Evolutionary conservation across 768 basidiomycete species (phyloP).

Genomic region (Pseudohyphozyma bogoriensis): DNA sequence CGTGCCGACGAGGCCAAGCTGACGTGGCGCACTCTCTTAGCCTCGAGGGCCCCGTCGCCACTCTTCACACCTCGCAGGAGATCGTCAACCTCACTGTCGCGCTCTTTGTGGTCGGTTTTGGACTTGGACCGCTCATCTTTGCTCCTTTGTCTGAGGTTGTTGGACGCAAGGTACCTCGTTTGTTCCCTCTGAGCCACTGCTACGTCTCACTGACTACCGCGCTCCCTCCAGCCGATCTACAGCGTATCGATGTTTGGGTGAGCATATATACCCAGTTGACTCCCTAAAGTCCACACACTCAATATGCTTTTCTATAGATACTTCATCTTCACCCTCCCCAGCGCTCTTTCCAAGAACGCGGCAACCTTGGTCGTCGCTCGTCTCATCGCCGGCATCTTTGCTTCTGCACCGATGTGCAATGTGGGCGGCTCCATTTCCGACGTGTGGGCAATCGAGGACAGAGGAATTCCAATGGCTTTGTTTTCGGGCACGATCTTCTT

Average conservation of each 20-base stretch:
- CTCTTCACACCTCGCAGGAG: conserved; percentile 10
- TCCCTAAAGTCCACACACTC: too few relatives aligned
- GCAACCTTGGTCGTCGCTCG: conserved; percentile 52
- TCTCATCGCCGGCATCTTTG: conserved; percentile 56
- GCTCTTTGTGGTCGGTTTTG: conserved; percentile 31
- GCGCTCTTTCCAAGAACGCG: conserved; percentile 54
- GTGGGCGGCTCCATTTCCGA: conserved; percentile 44
- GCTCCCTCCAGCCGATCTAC: conserved; percentile 35
- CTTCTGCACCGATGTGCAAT: conserved; percentile 51
- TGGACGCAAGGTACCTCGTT: conserved; percentile 2
- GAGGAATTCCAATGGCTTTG: conserved; percentile 9
- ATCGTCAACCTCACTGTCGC: conserved; percentile 8
- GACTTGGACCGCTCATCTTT: conserved; percentile 36
- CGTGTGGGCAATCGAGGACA: conserved; percentile 44
- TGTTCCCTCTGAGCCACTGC: too few relatives aligned
- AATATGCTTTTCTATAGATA: too few relatives aligned
- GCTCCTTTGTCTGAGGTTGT: conserved; percentile 27
- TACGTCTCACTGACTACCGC: too few relatives aligned
- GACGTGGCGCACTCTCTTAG: too few relatives aligned
- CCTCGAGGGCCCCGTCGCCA: neutral
- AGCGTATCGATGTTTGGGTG: conserved; percentile 30
- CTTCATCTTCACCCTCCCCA: conserved; percentile 41
- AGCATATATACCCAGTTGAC: too few relatives aligned
- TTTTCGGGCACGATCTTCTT: conserved; percentile 50
- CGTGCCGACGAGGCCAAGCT: conserved; percentile 27